Percentiles rank a stretch among this genome's conserved stretches.
Evolutionary conservation across 23 red algal genomes (phyloP).

Genomic region (Gracilaria domingensis): DNA sequence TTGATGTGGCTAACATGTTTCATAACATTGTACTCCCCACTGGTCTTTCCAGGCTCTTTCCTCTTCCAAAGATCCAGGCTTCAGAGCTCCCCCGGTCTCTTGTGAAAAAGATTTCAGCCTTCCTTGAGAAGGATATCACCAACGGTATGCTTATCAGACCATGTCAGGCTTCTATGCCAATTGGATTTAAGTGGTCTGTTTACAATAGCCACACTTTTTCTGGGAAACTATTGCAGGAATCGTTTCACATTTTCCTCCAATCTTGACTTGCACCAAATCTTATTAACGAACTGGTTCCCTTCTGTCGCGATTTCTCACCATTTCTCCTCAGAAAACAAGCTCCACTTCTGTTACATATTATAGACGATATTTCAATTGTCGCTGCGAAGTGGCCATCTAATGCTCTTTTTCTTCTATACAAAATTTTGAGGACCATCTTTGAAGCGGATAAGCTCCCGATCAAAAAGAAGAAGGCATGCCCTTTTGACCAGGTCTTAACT

Average conservation of each 20-base stretch:
- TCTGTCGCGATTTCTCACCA: not conserved
- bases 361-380: not conserved
- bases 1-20: not conserved
- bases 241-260: not conserved
- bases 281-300: not conserved
- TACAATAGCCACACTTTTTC: constrained; percentile 1
- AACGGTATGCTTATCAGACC: not conserved
- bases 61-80: not conserved
- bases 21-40: not conserved
- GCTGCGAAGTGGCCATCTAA: not conserved
- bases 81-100: not conserved
- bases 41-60: not conserved
- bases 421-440: not conserved
- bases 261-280: not conserved
- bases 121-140: not conserved
- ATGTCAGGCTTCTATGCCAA: not conserved
- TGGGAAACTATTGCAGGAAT: not conserved
- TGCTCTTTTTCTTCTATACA: not conserved
- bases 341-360: not conserved
- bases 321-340: not conserved
- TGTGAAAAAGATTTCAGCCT: not conserved
- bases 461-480: not conserved
- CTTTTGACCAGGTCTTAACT: not conserved
- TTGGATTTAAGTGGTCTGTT: constrained; percentile 1
- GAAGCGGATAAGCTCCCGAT: not conserved